Conservation (phyloP, 768 basidiomycete genomes). For the Cystobasidium ongulense region DNA sequence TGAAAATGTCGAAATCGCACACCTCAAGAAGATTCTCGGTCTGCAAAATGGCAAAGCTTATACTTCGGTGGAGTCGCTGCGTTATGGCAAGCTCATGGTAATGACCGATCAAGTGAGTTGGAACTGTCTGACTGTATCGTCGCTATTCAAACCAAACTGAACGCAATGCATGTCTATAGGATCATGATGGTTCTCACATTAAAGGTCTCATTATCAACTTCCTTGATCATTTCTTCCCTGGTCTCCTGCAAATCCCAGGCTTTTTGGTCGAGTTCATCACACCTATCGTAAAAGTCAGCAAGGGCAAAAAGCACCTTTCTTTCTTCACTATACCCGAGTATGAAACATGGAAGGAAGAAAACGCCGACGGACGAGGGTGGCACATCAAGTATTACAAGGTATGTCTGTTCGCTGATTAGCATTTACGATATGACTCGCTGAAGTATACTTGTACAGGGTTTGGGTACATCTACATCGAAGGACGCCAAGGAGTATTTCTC, state of each 20-base stretch:
- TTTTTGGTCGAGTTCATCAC: constrained; percentile 98
- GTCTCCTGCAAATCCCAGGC: constrained; percentile 75
- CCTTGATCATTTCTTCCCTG: constrained; percentile 92
- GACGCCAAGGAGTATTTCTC: constrained; percentile 91
- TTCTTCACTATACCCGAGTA: constrained; percentile 98
- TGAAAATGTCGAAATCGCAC: constrained; percentile 96
- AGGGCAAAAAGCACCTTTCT: constrained; percentile 65
- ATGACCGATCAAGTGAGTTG: constrained; percentile 93
- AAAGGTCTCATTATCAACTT: constrained; percentile 99
- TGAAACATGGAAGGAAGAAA: constrained; percentile 77
- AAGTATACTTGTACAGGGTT: constrained; percentile 56
- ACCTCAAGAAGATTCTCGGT: constrained; percentile 96
- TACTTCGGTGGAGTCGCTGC: constrained; percentile 56
- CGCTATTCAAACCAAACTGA: not conserved
- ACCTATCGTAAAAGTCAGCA: constrained; percentile 82
- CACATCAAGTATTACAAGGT: constrained; percentile 96
- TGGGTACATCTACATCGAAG: constrained; percentile 81
- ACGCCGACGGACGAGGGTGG: constrained; percentile 70
- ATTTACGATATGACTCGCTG: not conserved
- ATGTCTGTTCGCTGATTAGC: constrained; percentile 34
- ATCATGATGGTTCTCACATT: constrained; percentile 99
- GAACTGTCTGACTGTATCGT: not conserved
- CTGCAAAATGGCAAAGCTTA: constrained; percentile 91
- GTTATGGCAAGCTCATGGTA: constrained; percentile 94
- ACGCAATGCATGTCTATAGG: constrained; percentile 51